Evolutionary conservation across 2,329 filamentous ascomycete species (phyloP), one percentile per base, ranked within the genome.

Genomic region (Nemania diffusa): DNA sequence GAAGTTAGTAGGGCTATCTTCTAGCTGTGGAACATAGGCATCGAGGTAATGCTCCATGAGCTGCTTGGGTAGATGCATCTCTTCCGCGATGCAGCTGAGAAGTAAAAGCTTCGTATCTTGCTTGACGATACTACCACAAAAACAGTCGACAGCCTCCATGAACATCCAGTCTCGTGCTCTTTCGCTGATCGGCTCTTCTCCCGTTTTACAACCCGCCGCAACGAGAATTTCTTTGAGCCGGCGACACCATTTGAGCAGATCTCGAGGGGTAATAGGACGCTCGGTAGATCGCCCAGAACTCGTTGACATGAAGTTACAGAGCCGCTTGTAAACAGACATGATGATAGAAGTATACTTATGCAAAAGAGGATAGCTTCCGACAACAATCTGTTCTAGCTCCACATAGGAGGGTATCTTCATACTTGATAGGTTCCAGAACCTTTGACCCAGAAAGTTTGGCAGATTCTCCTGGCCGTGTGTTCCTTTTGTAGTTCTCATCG

Each of bases 111-210:
- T 88, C 32, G 89, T 81, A 13, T 87, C 83, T 32, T 85, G 84
- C 64, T 91, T 91, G 9, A 91, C 90, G 52, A 96, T 83, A 76
- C 91, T 93, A 61, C 92, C 92, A 48, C 93, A 90, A 78, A 99
- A 98, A 76, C 94, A 97, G 79, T 99, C 96, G 59, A 96, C 86
- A 0, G 94, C 92, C 77, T 99, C 96, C 81, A 97, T 88, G 75
- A 97, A 97, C 79, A 98, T 97, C 73, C 91, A 89, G 74, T 97
- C 91, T 71, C 88, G 84, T 0, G 88, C 88, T 1, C 86, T 87
- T 73, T 95, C 92, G n/a, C 85, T 88, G 24, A 94, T 88, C 0
- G 90, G 84, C 77, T 96, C 92, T 22, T 87, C 84, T 11, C 89
- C 88, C 26, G 87, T 91, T 70, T 86, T 90, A 24, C 88, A 88